Evolutionary conservation across 257 asterid genomes (phyloP).

Genomic region (Solanum clarkiae): DNA sequence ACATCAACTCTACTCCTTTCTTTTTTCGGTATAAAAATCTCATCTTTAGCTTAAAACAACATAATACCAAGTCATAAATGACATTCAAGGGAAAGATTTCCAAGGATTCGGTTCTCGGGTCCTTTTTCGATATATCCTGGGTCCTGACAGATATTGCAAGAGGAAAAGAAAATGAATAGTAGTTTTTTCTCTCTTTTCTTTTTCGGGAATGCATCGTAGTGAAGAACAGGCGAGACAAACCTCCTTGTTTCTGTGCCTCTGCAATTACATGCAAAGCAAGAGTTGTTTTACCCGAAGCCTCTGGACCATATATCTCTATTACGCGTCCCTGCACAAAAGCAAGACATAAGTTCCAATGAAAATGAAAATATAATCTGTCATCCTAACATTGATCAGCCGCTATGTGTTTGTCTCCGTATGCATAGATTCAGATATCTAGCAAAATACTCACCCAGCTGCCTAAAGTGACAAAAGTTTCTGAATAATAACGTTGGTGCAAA

Average conservation of each 20-base stretch:
- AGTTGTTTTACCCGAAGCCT: conserved; percentile 96
- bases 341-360: not conserved
- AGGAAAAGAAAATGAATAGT: not conserved
- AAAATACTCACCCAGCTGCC: not conserved
- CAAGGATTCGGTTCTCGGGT: not conserved
- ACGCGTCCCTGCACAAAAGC: conserved; percentile 65
- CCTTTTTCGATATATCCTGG: not conserved
- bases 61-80: not conserved
- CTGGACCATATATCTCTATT: conserved; percentile 93
- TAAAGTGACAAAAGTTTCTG: not conserved
- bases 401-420: not conserved
- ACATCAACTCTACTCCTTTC: not conserved
- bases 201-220: not conserved
- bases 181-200: not conserved
- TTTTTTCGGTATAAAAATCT: not conserved
- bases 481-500: not conserved
- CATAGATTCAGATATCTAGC: not conserved
- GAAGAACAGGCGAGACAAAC: conserved; percentile 15
- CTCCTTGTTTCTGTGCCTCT: conserved; percentile 95
- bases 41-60: not conserved
- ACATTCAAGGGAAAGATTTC: not conserved
- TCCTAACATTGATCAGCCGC: not conserved
- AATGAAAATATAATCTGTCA: not conserved
- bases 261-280: conserved; percentile 94
- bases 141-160: not conserved